Evolutionary conservation across 192 early-diverging fungal genomes (phyloP).

Genomic region (Podila verticillata): DNA sequence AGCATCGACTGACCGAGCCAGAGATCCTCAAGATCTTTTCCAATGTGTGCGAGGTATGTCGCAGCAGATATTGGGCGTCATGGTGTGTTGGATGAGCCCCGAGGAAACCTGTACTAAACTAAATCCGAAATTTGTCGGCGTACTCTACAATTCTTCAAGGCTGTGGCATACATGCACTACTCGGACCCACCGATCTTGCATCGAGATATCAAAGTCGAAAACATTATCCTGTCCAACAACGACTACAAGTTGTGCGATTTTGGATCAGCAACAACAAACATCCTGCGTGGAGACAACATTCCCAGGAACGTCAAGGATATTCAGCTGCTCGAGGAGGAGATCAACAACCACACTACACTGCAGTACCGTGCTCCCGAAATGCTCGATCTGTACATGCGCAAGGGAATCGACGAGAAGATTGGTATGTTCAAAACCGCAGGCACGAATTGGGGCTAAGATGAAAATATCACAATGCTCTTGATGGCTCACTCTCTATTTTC

Average conservation of each 20-base stretch:
- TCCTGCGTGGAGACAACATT: conserved; percentile 59
- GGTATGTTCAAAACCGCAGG: conserved; percentile 8
- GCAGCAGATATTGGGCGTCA: background rate
- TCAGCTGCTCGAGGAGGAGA: conserved; percentile 86
- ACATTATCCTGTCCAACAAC: conserved; percentile 70
- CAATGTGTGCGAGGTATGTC: conserved; percentile 73
- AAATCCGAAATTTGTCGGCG: background rate
- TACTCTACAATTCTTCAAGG: conserved; percentile 52
- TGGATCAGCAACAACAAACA: conserved; percentile 83
- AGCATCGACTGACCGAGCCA: conserved; percentile 77
- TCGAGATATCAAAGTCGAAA: conserved; percentile 89
- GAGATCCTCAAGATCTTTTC: conserved; percentile 92
- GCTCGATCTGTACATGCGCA: conserved; percentile 88
- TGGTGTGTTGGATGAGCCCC: background rate
- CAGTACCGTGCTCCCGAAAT: conserved; percentile 98
- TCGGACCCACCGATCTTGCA: conserved; percentile 84
- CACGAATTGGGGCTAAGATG: background rate
- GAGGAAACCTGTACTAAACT: background rate
- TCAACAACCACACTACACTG: conserved; percentile 88
- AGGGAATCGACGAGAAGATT: conserved; percentile 87
- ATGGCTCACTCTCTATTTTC: conserved; percentile 58
- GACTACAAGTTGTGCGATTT: conserved; percentile 96
- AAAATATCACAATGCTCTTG: background rate
- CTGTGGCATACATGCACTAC: conserved; percentile 93
- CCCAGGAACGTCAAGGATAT: conserved; percentile 74